Percentiles rank a stretch among this genome's conserved stretches.
phyloP scores from a whole-genome alignment of 192 early-diverging fungal genomes.

The Chytriomyces hyalinus region DNA sequence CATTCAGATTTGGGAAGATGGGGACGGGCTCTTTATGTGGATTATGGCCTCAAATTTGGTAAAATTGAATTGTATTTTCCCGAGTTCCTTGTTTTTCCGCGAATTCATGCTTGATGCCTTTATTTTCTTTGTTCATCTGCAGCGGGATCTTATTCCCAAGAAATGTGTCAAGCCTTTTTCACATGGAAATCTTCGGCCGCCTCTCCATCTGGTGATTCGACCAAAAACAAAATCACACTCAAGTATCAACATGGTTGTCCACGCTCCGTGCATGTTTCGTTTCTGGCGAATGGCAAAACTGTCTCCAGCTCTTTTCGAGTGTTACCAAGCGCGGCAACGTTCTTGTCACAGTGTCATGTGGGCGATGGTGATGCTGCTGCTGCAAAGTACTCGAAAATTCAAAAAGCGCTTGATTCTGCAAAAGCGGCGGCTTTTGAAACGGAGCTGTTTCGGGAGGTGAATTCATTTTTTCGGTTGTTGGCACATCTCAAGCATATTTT shows the following conservation, averaged over 20 bases:
- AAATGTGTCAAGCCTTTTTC: slow-evolving; percentile 28
- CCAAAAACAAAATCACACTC: slow-evolving; percentile 26
- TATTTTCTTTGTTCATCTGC: neutral
- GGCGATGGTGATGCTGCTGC: neutral
- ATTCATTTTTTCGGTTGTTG: neutral
- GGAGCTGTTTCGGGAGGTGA: slow-evolving; percentile 25
- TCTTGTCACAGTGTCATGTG: neutral
- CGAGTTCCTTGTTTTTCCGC: neutral
- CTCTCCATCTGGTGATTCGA: neutral
- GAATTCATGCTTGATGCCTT: neutral
- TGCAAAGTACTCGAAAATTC: slow-evolving; percentile 18
- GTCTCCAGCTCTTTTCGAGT: neutral
- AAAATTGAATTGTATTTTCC: neutral
- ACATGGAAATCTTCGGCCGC: slow-evolving; percentile 20
- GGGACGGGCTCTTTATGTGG: slow-evolving; percentile 23
- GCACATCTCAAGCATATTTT: neutral
- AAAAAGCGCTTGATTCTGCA: slow-evolving; percentile 1
- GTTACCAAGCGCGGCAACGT: neutral
- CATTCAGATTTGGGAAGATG: slow-evolving; percentile 22
- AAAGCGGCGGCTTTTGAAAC: slow-evolving; percentile 20
- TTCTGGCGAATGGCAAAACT: neutral
- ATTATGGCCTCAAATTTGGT: slow-evolving; percentile 30
- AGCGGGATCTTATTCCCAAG: slow-evolving; percentile 14
- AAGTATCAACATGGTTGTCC: slow-evolving; percentile 25
- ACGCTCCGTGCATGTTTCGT: neutral